Conservation (phyloP, 2,329 filamentous ascomycete species). For the Claviceps humidiphila region DNA sequence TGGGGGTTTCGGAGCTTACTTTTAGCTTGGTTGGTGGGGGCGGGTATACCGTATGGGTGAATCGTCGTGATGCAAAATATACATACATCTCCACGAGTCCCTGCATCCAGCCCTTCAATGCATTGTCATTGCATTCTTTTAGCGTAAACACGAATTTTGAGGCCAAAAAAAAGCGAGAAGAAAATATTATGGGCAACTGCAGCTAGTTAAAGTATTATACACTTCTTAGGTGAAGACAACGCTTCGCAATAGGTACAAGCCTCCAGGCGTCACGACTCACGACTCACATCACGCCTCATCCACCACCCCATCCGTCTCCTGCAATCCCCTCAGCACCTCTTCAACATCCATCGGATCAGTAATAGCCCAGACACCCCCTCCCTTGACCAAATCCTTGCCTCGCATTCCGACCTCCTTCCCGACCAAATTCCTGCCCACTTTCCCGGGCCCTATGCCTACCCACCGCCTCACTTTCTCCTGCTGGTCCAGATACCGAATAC, state of each 20-base stretch:
- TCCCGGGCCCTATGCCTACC: slow-evolving; percentile 86
- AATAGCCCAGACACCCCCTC: slow-evolving; percentile 86
- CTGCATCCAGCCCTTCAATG: too few relatives aligned
- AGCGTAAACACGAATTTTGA: too few relatives aligned
- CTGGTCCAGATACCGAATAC: slow-evolving; percentile 78
- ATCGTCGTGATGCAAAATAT: too few relatives aligned
- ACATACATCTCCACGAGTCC: too few relatives aligned
- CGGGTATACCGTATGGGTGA: too few relatives aligned
- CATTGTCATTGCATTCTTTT: too few relatives aligned
- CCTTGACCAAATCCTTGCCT: slow-evolving; percentile 63
- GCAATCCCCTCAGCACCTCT: slow-evolving; percentile 49
- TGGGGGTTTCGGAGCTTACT: not conserved
- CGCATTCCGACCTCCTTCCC: slow-evolving; percentile 90
- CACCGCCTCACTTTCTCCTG: slow-evolving; percentile 70
- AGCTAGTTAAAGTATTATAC: too few relatives aligned
- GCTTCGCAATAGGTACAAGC: not conserved
- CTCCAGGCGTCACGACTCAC: too few relatives aligned
- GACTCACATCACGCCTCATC: slow-evolving; percentile 24
- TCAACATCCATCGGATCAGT: slow-evolving; percentile 68
- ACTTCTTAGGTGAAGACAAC: not conserved
- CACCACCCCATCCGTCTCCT: slow-evolving; percentile 45
- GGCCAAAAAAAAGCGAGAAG: too few relatives aligned
- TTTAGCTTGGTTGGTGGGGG: not conserved
- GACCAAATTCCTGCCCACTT: slow-evolving; percentile 84
- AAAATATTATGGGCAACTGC: too few relatives aligned